Base-by-base conservation (phyloP, 108 stramenopile species). In the Seminavis robusta region DNA sequence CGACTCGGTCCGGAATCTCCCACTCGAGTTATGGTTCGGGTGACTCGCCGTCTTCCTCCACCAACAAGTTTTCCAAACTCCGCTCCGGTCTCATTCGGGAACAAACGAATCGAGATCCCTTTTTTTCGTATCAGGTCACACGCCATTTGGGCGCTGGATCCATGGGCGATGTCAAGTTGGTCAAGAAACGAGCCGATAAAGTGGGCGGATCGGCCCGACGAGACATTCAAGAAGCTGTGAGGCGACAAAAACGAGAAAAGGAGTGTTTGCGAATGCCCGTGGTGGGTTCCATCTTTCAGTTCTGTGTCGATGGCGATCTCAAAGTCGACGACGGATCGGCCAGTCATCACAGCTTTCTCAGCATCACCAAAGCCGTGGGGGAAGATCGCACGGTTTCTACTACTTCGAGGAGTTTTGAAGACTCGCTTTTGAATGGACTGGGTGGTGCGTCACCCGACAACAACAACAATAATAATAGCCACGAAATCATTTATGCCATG, bases 401-500 rank as follows among this genome's bases (percentile, higher is more conserved):
- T 2, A 1, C 30, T 49, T 16, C 2, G 20, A 28, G 2, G 9
- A 1, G 19, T 28, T 17, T 30, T 2, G 3, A 8, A 4, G 6
- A 47, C 10, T 33, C 6, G 5, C 4, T n/a, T 16, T 16, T 11
- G 30, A 34, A 9, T 23, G n/a, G 9, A 25, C 26, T 11, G 32
- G n/a, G n/a, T n/a, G n/a, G n/a, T n/a, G n/a, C n/a, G n/a, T n/a
- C n/a, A n/a, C n/a, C n/a, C 17, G 13, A 52, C 0, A 32, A 41
- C 1, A 52, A 2, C 23, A 17, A 25, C 29, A 16, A 33, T 31
- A 37, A 36, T 43, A 20, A 38, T 33, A 34, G 27, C 19, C 15
- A 16, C 40, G 69, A 53, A 33, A 25, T 37, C 33, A n/a, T 47
- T 7, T 86, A 77, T 43, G 84, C 84, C 8, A 53, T 86, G 44